Percentiles rank a stretch among this genome's conserved stretches.
phyloP scores from a whole-genome alignment of 306 rosid genomes.

The Cicer cuneatum region DNA sequence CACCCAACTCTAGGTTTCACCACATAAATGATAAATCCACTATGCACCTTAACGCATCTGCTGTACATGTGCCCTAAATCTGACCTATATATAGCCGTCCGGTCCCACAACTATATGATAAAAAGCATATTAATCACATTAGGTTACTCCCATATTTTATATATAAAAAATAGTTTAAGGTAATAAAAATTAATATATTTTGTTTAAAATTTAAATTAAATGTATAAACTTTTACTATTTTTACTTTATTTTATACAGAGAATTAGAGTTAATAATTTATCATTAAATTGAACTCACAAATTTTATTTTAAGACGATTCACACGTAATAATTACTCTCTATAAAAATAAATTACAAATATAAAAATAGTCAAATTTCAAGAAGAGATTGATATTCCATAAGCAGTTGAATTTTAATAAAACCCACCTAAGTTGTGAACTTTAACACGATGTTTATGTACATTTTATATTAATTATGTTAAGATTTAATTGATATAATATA shows the following conservation, averaged over 20 bases:
- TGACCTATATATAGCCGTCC: background rate
- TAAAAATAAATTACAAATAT: background rate
- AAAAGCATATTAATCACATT: background rate
- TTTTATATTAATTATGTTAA: too few species aligned
- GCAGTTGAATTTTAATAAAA: conserved; percentile 42
- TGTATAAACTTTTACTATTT: too few species aligned
- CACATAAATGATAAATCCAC: conserved; percentile 35
- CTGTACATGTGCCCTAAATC: conserved; percentile 43
- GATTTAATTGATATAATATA: too few species aligned
- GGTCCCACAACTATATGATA: conserved; percentile 35
- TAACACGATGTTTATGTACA: conserved; percentile 3
- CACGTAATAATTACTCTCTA: background rate
- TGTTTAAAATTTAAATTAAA: too few species aligned
- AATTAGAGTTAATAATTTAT: too few species aligned
- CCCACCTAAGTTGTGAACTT: conserved; percentile 41
- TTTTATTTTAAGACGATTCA: background rate
- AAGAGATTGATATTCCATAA: conserved; percentile 29
- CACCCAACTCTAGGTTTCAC: background rate
- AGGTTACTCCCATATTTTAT: too few species aligned
- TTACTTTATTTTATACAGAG: too few species aligned
- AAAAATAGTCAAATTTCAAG: conserved; percentile 23
- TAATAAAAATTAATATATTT: too few species aligned
- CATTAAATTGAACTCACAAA: background rate
- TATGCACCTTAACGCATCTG: conserved; percentile 32
- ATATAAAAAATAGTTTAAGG: too few species aligned